Evolutionary conservation across 768 basidiomycete genomes (phyloP).

Genomic region (Stropharia rugosoannulata): DNA sequence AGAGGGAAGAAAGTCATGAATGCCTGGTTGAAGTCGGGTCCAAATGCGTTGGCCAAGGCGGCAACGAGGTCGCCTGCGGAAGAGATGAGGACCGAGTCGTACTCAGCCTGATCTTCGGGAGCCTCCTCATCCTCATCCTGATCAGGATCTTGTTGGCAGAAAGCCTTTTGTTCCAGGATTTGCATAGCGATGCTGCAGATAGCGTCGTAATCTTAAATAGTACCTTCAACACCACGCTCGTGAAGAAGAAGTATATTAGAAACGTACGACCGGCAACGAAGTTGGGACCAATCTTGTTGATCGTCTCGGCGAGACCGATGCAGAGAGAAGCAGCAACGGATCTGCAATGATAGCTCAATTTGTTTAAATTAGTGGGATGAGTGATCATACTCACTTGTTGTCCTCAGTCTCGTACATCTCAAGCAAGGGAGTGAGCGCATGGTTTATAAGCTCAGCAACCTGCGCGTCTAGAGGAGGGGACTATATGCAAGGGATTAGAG

Average conservation of each 20-base stretch:
- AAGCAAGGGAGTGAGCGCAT: slow-evolving; percentile 71
- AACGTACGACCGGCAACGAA: slow-evolving; percentile 75
- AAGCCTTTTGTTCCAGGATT: slow-evolving; percentile 90
- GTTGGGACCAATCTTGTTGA: slow-evolving; percentile 88
- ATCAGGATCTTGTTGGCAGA: slow-evolving; percentile 96
- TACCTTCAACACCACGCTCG: slow-evolving; percentile 6
- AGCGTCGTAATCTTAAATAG: slow-evolving; percentile 62
- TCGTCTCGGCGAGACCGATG: slow-evolving; percentile 85
- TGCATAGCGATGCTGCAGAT: slow-evolving; percentile 82
- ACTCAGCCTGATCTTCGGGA: slow-evolving; percentile 90
- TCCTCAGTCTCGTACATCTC: slow-evolving; percentile 95
- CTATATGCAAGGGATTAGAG: slow-evolving; percentile 4
- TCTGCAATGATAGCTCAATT: slow-evolving; percentile 56
- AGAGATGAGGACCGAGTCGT: slow-evolving; percentile 93
- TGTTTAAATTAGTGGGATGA: slow-evolving; percentile 5
- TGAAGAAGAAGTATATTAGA: not conserved
- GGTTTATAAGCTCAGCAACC: slow-evolving; percentile 78
- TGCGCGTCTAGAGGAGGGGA: slow-evolving; percentile 54
- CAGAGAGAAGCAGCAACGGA: slow-evolving; percentile 87
- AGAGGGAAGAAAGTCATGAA: slow-evolving; percentile 88
- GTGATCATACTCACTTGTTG: slow-evolving; percentile 77
- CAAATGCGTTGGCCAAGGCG: slow-evolving; percentile 82
- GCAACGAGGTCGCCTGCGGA: slow-evolving; percentile 94
- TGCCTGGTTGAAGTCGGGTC: slow-evolving; percentile 76
- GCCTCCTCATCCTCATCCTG: slow-evolving; percentile 86